Percentiles rank a stretch among this genome's conserved stretches.
phyloP scores from a whole-genome alignment of 495 filamentous ascomycete species.

The Penicillium lividum region DNA sequence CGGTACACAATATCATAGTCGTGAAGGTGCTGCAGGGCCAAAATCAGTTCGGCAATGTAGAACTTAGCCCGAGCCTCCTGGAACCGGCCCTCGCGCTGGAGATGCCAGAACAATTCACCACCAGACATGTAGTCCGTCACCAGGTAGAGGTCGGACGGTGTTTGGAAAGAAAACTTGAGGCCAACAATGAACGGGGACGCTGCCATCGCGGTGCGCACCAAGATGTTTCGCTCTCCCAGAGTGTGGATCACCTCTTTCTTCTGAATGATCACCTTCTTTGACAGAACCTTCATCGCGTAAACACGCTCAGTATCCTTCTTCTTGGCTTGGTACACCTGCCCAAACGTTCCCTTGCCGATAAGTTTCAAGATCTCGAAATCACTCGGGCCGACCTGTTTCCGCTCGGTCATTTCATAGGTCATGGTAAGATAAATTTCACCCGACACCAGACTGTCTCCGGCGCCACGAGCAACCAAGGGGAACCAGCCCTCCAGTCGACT shows the following conservation, averaged over 20 bases:
- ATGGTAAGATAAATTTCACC: slow-evolving; percentile 92
- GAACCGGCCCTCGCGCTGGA: slow-evolving; percentile 96
- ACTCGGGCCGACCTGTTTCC: slow-evolving; percentile 91
- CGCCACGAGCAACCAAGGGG: slow-evolving; percentile 66
- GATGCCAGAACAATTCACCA: slow-evolving; percentile 96
- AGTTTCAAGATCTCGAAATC: slow-evolving; percentile 95
- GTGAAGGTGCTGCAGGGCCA: slow-evolving; percentile 93
- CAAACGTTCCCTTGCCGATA: slow-evolving; percentile 97
- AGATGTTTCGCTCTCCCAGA: slow-evolving; percentile 92
- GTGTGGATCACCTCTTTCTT: slow-evolving; percentile 99
- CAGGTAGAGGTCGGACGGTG: slow-evolving; percentile 91
- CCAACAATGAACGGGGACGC: slow-evolving; percentile 98
- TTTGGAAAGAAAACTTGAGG: slow-evolving; percentile 98
- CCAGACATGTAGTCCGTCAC: slow-evolving; percentile 99
- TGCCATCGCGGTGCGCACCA: slow-evolving; percentile 92
- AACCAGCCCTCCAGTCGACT: slow-evolving; percentile 82
- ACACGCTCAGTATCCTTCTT: slow-evolving; percentile 96
- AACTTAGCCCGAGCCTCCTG: slow-evolving; percentile 95
- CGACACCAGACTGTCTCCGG: slow-evolving; percentile 67
- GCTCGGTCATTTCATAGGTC: slow-evolving; percentile 83
- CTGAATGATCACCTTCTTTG: slow-evolving; percentile 99
- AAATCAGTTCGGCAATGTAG: slow-evolving; percentile 96
- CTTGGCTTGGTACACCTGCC: slow-evolving; percentile 99
- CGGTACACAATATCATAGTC: slow-evolving; percentile 97
- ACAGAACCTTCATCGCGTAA: slow-evolving; percentile 98